These are phyloP conservation scores for Colletotrichum sp. DNA, from an alignment of 2,329 filamentous ascomycete genomes.

Conservation along the genomic window DNA sequence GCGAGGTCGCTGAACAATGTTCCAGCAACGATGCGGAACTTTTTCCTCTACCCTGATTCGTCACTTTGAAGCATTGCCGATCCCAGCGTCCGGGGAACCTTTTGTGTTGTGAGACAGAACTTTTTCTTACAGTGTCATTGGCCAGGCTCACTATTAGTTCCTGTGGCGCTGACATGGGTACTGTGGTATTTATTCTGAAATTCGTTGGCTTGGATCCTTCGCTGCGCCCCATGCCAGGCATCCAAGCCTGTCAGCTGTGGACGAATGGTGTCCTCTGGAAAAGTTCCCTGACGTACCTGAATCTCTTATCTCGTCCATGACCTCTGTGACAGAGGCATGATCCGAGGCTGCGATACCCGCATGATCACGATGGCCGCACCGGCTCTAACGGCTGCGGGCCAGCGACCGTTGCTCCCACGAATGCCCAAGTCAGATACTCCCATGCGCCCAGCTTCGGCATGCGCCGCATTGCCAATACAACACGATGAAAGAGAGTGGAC, in stretches of 20 bases:
- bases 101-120: background rate
- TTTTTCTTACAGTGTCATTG: background rate
- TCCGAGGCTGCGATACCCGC: background rate
- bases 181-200: background rate
- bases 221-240: background rate
- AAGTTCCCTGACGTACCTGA: background rate
- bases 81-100: background rate
- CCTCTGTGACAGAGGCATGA: background rate
- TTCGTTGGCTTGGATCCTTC: background rate
- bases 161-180: background rate
- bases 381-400: background rate
- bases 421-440: background rate
- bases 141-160: background rate
- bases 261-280: background rate
- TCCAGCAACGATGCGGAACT: background rate
- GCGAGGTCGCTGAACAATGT: background rate
- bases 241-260: background rate
- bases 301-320: background rate
- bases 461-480: background rate
- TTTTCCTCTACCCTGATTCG: background rate
- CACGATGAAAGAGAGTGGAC: conserved; percentile 25
- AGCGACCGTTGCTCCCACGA: background rate
- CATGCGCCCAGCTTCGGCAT: background rate
- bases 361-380: background rate
- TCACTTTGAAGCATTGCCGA: background rate